These are phyloP conservation scores for Salix caprea DNA, from an alignment of 345 rosid species.

Conservation along the genomic window DNA sequence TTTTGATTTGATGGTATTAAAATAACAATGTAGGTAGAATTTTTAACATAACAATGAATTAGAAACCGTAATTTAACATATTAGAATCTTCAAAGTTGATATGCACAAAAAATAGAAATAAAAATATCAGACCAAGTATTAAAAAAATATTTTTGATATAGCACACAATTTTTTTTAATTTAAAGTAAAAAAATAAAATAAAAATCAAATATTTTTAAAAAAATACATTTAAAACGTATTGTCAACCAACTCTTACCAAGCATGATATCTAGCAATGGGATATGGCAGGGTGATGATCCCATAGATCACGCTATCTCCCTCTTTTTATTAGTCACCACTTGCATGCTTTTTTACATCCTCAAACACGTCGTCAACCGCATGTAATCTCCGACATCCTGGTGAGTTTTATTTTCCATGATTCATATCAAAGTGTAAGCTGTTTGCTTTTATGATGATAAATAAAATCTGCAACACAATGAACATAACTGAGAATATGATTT, in stretches of 20 bases:
- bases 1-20: too few relatives aligned
- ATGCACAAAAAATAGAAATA: too few relatives aligned
- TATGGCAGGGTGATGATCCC: constrained; percentile 98
- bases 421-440: not conserved
- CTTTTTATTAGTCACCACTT: constrained; percentile 79
- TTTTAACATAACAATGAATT: too few relatives aligned
- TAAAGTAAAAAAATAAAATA: too few relatives aligned
- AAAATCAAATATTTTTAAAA: too few relatives aligned
- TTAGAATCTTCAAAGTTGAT: too few relatives aligned
- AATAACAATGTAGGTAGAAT: too few relatives aligned
- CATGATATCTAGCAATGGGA: constrained; percentile 91
- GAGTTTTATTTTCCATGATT: constrained; percentile 7
- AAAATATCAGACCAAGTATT: too few relatives aligned
- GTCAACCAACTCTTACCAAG: constrained; percentile 27
- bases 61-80: too few relatives aligned
- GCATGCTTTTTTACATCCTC: constrained; percentile 59
- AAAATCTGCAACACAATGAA: not conserved
- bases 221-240: constrained; percentile 5
- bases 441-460: not conserved
- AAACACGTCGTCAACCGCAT: constrained; percentile 87
- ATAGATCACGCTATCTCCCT: constrained; percentile 74
- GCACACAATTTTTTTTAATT: too few relatives aligned
- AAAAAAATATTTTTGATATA: too few relatives aligned
- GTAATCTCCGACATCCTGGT: constrained; percentile 85
- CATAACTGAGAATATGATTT: not conserved